Evolutionary conservation across 176 grass and related monocot species (phyloP).

Genomic region (Ensete ventricosum): DNA sequence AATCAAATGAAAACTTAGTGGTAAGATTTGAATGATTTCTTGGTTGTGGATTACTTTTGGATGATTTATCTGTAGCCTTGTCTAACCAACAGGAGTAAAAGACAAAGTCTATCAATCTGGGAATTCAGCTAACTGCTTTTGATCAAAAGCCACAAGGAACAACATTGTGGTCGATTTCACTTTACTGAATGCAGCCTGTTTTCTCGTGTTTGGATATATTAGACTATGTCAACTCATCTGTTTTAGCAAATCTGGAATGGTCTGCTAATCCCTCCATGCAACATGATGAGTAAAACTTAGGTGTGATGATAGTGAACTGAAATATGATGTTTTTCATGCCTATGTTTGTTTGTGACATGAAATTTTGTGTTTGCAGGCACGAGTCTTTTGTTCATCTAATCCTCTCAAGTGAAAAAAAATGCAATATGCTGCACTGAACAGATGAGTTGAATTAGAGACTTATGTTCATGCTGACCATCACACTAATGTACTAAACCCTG

Average conservation of each 20-base stretch:
- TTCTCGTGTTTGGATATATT: not conserved
- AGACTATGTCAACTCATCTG: not conserved
- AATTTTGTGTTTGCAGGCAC: not conserved
- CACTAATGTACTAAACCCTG: no score
- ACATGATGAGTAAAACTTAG: no score
- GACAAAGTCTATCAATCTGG: not conserved
- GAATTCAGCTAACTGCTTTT: not conserved
- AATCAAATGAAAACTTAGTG: not conserved
- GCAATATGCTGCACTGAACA: not conserved
- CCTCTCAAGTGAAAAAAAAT: not conserved
- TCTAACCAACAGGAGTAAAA: not conserved
- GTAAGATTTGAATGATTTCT: not conserved
- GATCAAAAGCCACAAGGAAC: not conserved
- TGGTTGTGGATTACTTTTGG: not conserved
- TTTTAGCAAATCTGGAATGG: not conserved
- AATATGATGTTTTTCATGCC: no score
- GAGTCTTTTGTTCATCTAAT: not conserved
- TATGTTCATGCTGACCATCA: not conserved
- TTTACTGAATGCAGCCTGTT: not conserved
- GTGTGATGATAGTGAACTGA: no score
- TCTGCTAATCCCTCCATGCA: not conserved
- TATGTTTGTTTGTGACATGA: no score
- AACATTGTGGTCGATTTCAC: not conserved
- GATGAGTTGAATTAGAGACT: not conserved
- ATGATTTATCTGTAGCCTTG: not conserved